These are phyloP conservation scores for Gossypium laxum DNA, from an alignment of 441 rosid genomes.

Conservation along the genomic window DNA sequence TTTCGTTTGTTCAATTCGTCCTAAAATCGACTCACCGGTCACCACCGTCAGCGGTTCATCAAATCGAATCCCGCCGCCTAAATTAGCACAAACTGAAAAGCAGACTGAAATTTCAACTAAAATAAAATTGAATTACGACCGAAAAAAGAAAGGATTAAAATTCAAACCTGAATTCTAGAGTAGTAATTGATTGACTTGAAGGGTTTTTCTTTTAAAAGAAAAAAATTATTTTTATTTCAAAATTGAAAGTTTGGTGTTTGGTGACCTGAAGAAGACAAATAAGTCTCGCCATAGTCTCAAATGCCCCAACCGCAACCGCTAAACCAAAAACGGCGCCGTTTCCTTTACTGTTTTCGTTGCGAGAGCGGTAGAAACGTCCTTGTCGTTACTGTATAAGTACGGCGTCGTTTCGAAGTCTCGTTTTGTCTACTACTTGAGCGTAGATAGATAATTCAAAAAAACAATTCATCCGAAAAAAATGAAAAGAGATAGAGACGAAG, in stretches of 20 bases:
- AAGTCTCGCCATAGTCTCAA: slow-evolving; percentile 6
- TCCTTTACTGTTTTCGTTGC: not conserved
- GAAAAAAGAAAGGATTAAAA: not conserved
- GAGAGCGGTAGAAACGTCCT: slow-evolving; percentile 2
- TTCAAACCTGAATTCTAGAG: slow-evolving; percentile 10
- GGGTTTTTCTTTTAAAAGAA: too few relatives aligned
- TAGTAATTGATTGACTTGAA: slow-evolving; percentile 1
- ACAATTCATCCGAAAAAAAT: not conserved
- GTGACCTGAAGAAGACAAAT: slow-evolving; percentile 28
- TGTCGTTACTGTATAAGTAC: not conserved
- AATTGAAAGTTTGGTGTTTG: slow-evolving; percentile 19
- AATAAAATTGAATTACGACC: not conserved
- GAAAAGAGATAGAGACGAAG: slow-evolving; percentile 16
- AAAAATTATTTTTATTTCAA: not conserved
- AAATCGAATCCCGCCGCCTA: slow-evolving; percentile 16
- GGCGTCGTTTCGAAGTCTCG: slow-evolving; percentile 3
- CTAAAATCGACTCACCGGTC: slow-evolving; percentile 9
- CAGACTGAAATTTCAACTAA: slow-evolving; percentile 1
- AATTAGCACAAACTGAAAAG: slow-evolving; percentile 8
- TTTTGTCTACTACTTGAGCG: not conserved
- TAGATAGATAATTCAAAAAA: not conserved
- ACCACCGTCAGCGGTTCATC: slow-evolving; percentile 14
- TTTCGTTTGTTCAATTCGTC: not conserved
- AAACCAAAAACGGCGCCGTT: slow-evolving; percentile 12
- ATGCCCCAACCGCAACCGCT: not conserved